Percentiles rank a stretch among this genome's conserved stretches.
Conservation (phyloP, 441 rosid species). For the Omphalea diandra region DNA sequence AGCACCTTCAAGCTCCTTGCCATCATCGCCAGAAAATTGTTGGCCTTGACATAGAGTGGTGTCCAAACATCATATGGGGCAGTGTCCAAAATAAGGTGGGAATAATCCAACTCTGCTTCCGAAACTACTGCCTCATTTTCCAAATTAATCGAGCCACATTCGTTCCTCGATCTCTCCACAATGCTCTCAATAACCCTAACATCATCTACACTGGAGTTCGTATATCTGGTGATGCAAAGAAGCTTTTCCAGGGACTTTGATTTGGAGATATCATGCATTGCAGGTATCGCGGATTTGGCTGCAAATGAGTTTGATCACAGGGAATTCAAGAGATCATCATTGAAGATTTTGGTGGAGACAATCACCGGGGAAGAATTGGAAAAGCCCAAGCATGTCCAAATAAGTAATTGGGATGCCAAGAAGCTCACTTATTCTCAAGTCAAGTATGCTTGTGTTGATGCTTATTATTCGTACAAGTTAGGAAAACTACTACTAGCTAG, state of each 20-base stretch:
- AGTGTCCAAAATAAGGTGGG: constrained; percentile 21
- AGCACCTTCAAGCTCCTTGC: constrained; percentile 8
- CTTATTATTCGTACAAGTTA: constrained; percentile 16
- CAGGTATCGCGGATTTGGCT: background rate
- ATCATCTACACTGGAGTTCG: constrained; percentile 1
- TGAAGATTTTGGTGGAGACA: background rate
- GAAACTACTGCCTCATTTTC: constrained; percentile 34
- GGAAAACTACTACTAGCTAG: background rate
- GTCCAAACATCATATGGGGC: constrained; percentile 24
- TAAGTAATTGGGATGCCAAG: constrained; percentile 14
- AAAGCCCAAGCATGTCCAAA: constrained; percentile 1
- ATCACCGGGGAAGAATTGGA: constrained; percentile 1
- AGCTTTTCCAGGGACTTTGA: background rate
- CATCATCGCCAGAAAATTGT: constrained; percentile 20
- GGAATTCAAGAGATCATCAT: background rate
- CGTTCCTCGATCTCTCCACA: background rate
- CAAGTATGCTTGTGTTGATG: constrained; percentile 17
- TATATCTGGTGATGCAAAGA: background rate
- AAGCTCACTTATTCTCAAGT: background rate
- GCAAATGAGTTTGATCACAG: background rate
- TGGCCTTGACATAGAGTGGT: constrained; percentile 50
- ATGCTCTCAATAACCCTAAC: background rate
- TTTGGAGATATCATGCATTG: background rate
- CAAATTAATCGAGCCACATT: constrained; percentile 20
- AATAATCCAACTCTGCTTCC: constrained; percentile 40